Evolutionary conservation across 2,329 filamentous ascomycete genomes (phyloP), one percentile per base, ranked within the genome.

Genomic region (Niveomyces coronatus): DNA sequence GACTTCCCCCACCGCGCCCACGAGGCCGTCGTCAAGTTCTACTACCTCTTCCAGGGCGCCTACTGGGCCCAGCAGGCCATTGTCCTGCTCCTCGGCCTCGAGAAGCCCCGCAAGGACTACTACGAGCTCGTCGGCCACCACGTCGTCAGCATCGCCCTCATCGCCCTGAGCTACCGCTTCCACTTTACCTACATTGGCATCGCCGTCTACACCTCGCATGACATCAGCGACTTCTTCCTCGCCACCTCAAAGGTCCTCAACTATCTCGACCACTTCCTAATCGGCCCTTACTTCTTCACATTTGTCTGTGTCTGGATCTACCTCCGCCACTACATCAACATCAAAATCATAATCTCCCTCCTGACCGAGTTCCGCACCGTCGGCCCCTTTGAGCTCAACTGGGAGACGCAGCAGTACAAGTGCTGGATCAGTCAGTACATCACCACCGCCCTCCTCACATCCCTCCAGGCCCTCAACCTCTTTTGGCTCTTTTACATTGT

Each of bases 21-120:
- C 55, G 80, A 84, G 45, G 84, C 70, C 41, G 52, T 73, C 27
- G 87, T 95, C 74, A 96, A 96, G 68, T 86, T 89, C 43, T 96
- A 95, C 65, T 96, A 96, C 59, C 71, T 96, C 46, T 83, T 95
- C 52, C 80, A 96, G 64, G 89, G 86, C 30, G 84, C 83, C 47
- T 96, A 94, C 70, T 96, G 89, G 89, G 78, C 84, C 3, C 88
- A 95, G 68, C 88, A 95, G 66, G 84, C 82, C 35, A 83, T 96
- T 49, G 88, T 95, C 14, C 67, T 95, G 44, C 53, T 93, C 42
- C 67, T 95, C 37, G 84, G 85, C 58, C 73, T 94, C 60, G 88
- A 96, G 69, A 93, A 93, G 69, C 88, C 84, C 19, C 70, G 88
- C 44, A 95, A 94, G 67, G 88, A 96, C 61, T 95, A 89, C 63